A percentile compares a stretch with the other conserved stretches of the same genome.
phyloP scores from a whole-genome alignment of 768 basidiomycete species.

The Xanthoconium purpureum region DNA sequence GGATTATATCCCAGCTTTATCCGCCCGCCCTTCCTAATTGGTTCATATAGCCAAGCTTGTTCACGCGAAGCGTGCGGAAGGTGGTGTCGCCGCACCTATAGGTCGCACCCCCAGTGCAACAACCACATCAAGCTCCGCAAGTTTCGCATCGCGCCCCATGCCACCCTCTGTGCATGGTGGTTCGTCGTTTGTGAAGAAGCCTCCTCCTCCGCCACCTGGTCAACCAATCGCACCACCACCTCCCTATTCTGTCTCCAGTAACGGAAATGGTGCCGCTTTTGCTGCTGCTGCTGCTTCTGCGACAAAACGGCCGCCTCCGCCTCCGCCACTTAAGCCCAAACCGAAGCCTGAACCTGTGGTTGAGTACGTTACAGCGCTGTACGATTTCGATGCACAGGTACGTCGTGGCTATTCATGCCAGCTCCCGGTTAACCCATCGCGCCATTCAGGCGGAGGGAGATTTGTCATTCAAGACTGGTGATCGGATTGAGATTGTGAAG shows the following conservation, averaged over 20 bases:
- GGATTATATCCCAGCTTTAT: background rate
- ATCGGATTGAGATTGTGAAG: conserved; percentile 87
- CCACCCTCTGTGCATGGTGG: conserved; percentile 22
- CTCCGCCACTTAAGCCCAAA: conserved; percentile 87
- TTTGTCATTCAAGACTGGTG: conserved; percentile 84
- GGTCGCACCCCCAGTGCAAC: conserved; percentile 28
- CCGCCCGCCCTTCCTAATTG: conserved; percentile 6
- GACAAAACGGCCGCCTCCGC: conserved; percentile 81
- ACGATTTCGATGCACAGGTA: conserved; percentile 91
- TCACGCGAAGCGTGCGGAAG: conserved; percentile 45
- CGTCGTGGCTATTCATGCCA: conserved; percentile 9
- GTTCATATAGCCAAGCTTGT: conserved; percentile 59
- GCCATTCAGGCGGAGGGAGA: conserved; percentile 79
- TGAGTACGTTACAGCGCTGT: conserved; percentile 87
- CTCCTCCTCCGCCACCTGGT: conserved; percentile 36
- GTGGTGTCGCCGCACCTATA: conserved; percentile 34
- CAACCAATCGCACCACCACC: conserved; percentile 45
- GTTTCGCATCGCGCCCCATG: conserved; percentile 23
- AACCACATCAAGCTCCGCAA: conserved; percentile 28
- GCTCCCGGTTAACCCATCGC: background rate
- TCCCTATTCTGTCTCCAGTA: conserved; percentile 23
- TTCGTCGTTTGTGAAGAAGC: conserved; percentile 40
- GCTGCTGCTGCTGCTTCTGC: conserved; percentile 28
- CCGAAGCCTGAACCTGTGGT: conserved; percentile 62
- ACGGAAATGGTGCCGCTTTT: conserved; percentile 30